Percentiles rank a stretch among this genome's conserved stretches.
Evolutionary conservation across 2,329 filamentous ascomycete genomes (phyloP).

Genomic region (Chrysoporthe puriensis): DNA sequence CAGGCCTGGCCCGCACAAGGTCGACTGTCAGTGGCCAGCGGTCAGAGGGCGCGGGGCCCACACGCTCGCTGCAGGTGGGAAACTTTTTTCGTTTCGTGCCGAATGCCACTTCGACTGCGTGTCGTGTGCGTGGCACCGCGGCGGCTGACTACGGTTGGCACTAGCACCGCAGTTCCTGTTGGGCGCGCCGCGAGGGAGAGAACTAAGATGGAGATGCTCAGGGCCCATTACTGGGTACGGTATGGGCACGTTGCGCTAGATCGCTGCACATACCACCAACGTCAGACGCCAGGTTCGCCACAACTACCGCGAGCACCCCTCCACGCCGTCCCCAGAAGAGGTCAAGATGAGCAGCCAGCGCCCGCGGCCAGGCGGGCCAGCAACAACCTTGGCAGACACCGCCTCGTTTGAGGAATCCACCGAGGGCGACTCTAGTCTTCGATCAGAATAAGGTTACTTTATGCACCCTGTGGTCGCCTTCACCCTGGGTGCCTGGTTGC

Average conservation of each 20-base stretch:
- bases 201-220: neutral
- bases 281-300: neutral
- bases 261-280: neutral
- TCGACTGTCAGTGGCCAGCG: neutral
- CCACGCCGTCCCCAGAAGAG: neutral
- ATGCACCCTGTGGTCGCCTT: neutral
- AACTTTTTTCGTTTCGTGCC: neutral
- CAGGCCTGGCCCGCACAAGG: neutral
- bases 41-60: neutral
- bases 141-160: neutral
- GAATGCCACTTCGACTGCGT: neutral
- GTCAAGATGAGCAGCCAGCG: neutral
- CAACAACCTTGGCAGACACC: neutral
- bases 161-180: no score
- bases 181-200: neutral
- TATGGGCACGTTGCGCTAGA: no score
- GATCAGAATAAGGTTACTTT: neutral
- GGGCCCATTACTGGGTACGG: neutral
- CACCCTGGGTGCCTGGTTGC: no score
- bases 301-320: no score
- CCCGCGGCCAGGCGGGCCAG: neutral
- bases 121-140: neutral
- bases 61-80: neutral
- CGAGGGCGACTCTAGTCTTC: neutral
- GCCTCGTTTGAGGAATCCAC: conserved; percentile 1